Percentiles rank a stretch among this genome's conserved stretches.
phyloP scores from a whole-genome alignment of 192 early-diverging fungal genomes.

The Podila clonocystis region DNA sequence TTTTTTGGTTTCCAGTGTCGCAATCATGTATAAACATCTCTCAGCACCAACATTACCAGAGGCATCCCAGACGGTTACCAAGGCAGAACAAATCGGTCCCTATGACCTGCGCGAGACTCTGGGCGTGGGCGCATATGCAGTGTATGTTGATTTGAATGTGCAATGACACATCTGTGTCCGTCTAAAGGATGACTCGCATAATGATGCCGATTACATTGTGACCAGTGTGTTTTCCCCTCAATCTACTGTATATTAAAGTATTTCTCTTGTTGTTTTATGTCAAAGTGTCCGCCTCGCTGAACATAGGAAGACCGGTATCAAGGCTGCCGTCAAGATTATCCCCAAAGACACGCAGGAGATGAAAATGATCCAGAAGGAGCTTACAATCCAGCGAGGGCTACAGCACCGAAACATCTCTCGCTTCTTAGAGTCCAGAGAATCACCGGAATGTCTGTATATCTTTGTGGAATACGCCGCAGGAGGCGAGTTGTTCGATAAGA shows the following conservation, averaged over 20 bases:
- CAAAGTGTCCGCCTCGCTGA: slow-evolving; percentile 65
- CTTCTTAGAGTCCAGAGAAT: slow-evolving; percentile 59
- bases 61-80: slow-evolving; percentile 40
- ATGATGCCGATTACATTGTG: background rate
- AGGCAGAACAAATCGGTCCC: slow-evolving; percentile 41
- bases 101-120: slow-evolving; percentile 48
- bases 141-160: slow-evolving; percentile 13
- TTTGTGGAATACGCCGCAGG: slow-evolving; percentile 74
- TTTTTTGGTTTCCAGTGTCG: background rate
- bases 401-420: slow-evolving; percentile 68
- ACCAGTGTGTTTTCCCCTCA: background rate
- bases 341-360: slow-evolving; percentile 51
- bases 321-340: slow-evolving; percentile 69
- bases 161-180: too few relatives aligned
- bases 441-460: slow-evolving; percentile 62
- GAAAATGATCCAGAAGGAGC: slow-evolving; percentile 60
- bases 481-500: slow-evolving; percentile 79
- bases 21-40: slow-evolving; percentile 41
- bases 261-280: background rate
- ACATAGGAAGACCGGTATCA: slow-evolving; percentile 49
- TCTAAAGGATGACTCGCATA: too few relatives aligned
- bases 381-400: slow-evolving; percentile 58
- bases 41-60: slow-evolving; percentile 43
- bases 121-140: slow-evolving; percentile 49
- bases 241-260: background rate